Conservation (phyloP, 1,284 basidiomycete genomes). For the Pyrrhoderma noxium region DNA sequence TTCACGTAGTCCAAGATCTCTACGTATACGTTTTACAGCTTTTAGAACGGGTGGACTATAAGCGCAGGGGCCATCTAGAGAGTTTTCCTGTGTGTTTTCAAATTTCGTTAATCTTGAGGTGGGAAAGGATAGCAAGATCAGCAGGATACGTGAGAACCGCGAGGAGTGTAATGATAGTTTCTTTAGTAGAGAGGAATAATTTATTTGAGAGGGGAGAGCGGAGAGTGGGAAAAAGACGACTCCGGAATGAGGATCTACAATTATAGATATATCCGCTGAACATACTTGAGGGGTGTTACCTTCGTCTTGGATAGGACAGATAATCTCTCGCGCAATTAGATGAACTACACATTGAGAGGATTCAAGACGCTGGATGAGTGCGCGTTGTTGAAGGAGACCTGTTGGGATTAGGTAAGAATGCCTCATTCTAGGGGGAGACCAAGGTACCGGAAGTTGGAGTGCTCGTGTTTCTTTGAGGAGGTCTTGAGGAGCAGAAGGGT, state of each 20-base stretch:
- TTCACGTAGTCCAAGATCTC: constrained; percentile 35
- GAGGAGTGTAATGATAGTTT: constrained; percentile 45
- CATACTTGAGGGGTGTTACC: constrained; percentile 27
- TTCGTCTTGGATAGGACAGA: constrained; percentile 35
- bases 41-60: constrained; percentile 62
- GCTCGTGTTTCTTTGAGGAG: constrained; percentile 45
- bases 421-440: constrained; percentile 28
- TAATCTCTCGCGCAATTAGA: constrained; percentile 49
- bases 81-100: constrained; percentile 24
- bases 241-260: constrained; percentile 34
- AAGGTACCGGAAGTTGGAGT: constrained; percentile 34
- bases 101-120: constrained; percentile 29
- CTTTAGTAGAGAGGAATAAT: constrained; percentile 27
- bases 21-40: constrained; percentile 53
- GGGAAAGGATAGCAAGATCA: constrained; percentile 63
- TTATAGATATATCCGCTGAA: constrained; percentile 27
- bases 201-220: constrained; percentile 46
- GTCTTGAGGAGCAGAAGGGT: constrained; percentile 27
- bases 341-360: constrained; percentile 39
- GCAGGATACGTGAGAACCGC: constrained; percentile 45
- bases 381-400: constrained; percentile 57
- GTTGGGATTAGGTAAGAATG: constrained; percentile 65
- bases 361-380: constrained; percentile 43
- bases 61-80: constrained; percentile 16
- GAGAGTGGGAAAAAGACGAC: constrained; percentile 50